Conservation (phyloP, 352 stramenopile species). For the Globisporangium apiculatum region DNA sequence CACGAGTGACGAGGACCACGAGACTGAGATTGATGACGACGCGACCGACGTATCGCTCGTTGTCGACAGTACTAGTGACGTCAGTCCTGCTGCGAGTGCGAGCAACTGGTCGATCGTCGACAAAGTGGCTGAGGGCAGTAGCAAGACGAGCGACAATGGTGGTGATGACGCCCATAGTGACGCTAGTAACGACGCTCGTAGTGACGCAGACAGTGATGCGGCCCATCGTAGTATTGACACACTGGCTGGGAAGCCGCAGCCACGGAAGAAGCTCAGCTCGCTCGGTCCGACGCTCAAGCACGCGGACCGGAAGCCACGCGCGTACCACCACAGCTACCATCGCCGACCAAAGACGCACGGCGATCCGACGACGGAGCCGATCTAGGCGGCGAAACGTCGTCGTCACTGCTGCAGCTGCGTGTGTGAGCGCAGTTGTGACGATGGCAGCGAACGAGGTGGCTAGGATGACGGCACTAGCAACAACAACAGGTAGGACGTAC, state of each 20-base stretch:
- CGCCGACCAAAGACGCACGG: slow-evolving; percentile 14
- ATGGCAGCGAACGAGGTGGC: not conserved
- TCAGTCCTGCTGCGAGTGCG: not conserved
- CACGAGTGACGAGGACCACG: slow-evolving; percentile 8
- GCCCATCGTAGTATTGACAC: no score
- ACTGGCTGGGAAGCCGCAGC: not conserved
- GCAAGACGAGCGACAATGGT: not conserved
- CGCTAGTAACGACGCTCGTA: slow-evolving; percentile 9
- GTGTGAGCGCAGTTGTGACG: not conserved
- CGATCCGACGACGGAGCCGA: slow-evolving; percentile 12
- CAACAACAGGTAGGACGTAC: slow-evolving; percentile 17
- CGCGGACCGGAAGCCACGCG: slow-evolving; percentile 31
- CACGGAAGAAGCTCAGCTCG: slow-evolving; percentile 33
- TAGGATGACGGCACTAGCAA: not conserved
- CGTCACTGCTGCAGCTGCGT: not conserved
- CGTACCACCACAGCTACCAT: slow-evolving; percentile 23
- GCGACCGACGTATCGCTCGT: no score
- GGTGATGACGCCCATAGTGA: not conserved
- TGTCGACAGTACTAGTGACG: no score
- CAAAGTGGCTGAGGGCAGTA: not conserved
- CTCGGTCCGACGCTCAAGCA: slow-evolving; percentile 33
- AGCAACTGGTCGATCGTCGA: not conserved
- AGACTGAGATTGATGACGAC: not conserved
- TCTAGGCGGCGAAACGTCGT: not conserved
- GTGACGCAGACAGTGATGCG: no score